A percentile compares a stretch with the other conserved stretches of the same genome.
Conservation (phyloP, 1,139 yeast species). For the Kodamaea sp. region DNA sequence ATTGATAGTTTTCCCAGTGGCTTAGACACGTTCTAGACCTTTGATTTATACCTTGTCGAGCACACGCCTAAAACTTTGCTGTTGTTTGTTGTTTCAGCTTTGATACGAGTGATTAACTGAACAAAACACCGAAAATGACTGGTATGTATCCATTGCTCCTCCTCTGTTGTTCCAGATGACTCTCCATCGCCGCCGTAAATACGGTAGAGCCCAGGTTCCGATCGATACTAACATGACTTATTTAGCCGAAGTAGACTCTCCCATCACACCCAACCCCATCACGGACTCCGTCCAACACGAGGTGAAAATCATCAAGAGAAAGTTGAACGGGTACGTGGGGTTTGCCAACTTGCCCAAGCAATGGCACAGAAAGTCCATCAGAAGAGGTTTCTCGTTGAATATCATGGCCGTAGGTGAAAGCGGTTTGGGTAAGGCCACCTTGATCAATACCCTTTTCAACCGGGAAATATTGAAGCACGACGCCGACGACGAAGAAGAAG, state of each 20-base stretch:
- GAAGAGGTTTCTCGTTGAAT: conserved; percentile 92
- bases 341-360: conserved; percentile 98
- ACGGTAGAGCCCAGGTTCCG: too few relatives aligned
- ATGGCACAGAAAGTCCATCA: conserved; percentile 95
- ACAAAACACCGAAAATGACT: too few relatives aligned
- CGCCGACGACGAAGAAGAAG: conserved; percentile 19
- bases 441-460: conserved; percentile 89
- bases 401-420: conserved; percentile 88
- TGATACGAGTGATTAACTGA: too few relatives aligned
- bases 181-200: too few relatives aligned
- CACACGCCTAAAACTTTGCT: too few relatives aligned
- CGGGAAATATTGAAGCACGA: conserved; percentile 54
- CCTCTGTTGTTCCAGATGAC: too few relatives aligned
- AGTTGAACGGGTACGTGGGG: conserved; percentile 91
- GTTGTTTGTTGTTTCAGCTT: too few relatives aligned
- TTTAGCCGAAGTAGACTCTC: conserved; percentile 13
- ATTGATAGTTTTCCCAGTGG: too few relatives aligned
- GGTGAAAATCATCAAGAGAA: conserved; percentile 69
- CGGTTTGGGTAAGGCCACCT: conserved; percentile 92
- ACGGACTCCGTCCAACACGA: conserved; percentile 32
- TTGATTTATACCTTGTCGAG: too few relatives aligned
- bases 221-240: conserved; percentile 10
- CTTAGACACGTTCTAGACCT: too few relatives aligned
- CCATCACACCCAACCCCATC: conserved; percentile 9
- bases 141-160: too few relatives aligned